These are phyloP conservation scores for Phialophora chinensis DNA, from an alignment of 2,329 filamentous ascomycete species.

Conservation along the genomic window DNA sequence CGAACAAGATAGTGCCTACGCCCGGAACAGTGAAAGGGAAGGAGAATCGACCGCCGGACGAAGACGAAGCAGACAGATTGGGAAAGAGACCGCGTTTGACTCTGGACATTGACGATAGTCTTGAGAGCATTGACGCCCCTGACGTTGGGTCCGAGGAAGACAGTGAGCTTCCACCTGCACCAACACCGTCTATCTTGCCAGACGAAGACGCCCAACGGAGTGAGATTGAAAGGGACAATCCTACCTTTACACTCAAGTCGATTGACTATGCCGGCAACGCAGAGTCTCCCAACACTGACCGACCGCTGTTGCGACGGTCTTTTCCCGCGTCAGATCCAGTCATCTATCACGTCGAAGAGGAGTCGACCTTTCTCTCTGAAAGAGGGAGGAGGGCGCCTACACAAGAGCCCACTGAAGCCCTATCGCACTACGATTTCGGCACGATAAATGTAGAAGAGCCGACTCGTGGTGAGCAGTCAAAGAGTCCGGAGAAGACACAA, in stretches of 20 bases:
- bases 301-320: constrained; percentile 46
- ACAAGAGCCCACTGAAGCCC: constrained; percentile 46
- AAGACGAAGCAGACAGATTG: constrained; percentile 56
- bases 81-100: constrained; percentile 49
- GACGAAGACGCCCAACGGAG: constrained; percentile 31
- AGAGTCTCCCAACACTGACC: constrained; percentile 9
- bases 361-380: constrained; percentile 45
- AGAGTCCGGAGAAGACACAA: constrained; percentile 45
- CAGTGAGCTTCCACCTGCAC: constrained; percentile 45
- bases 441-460: constrained; percentile 50
- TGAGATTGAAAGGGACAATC: constrained; percentile 14
- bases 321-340: constrained; percentile 52
- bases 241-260: constrained; percentile 37
- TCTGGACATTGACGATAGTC: constrained; percentile 50
- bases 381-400: constrained; percentile 50
- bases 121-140: constrained; percentile 49
- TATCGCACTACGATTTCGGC: constrained; percentile 53
- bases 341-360: constrained; percentile 43
- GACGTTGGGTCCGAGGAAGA: constrained; percentile 53
- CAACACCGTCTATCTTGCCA: constrained; percentile 37
- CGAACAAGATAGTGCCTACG: constrained; percentile 55
- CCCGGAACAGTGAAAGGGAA: constrained; percentile 47
- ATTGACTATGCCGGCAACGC: constrained; percentile 30
- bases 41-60: constrained; percentile 43
- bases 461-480: constrained; percentile 22